Conservation (phyloP, 805 yeast genomes). For the Teunomyces tritomae region DNA sequence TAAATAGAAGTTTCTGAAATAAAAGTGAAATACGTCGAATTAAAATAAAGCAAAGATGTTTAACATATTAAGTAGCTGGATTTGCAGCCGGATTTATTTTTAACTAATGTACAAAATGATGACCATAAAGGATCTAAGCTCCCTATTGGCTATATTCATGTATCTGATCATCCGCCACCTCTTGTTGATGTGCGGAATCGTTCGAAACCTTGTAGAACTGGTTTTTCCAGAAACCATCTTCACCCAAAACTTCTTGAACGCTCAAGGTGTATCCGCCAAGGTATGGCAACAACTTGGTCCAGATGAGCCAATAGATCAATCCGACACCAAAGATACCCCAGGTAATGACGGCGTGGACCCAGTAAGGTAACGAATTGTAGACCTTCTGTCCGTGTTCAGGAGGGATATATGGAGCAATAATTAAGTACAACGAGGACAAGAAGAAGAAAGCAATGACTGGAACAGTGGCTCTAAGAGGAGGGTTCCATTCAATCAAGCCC, state of each 20-base stretch:
- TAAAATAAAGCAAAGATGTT: background rate
- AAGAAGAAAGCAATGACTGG: constrained; percentile 65
- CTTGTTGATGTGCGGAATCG: constrained; percentile 9
- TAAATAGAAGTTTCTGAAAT: constrained; percentile 2
- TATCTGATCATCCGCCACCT: constrained; percentile 2
- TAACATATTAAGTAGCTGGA: background rate
- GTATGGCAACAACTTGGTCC: constrained; percentile 59
- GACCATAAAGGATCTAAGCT: background rate
- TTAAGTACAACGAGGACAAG: constrained; percentile 62
- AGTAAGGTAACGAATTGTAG: constrained; percentile 70
- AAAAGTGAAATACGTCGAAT: background rate
- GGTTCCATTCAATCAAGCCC: constrained; percentile 61
- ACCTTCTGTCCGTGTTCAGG: constrained; percentile 66
- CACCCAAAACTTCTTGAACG: constrained; percentile 54
- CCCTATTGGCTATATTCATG: background rate
- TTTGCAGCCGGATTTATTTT: background rate
- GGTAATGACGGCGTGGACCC: constrained; percentile 78
- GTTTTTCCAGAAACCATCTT: constrained; percentile 73
- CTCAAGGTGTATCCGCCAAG: constrained; percentile 51
- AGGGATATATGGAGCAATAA: constrained; percentile 77
- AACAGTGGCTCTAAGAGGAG: constrained; percentile 65
- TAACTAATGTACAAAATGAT: background rate
- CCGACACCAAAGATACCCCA: constrained; percentile 72
- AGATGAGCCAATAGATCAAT: constrained; percentile 61
- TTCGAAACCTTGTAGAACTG: constrained; percentile 43